A percentile compares a stretch with the other conserved stretches of the same genome.
Conservation (phyloP, 1,139 yeast species). For the Magnusiomyces tetraspermus region DNA sequence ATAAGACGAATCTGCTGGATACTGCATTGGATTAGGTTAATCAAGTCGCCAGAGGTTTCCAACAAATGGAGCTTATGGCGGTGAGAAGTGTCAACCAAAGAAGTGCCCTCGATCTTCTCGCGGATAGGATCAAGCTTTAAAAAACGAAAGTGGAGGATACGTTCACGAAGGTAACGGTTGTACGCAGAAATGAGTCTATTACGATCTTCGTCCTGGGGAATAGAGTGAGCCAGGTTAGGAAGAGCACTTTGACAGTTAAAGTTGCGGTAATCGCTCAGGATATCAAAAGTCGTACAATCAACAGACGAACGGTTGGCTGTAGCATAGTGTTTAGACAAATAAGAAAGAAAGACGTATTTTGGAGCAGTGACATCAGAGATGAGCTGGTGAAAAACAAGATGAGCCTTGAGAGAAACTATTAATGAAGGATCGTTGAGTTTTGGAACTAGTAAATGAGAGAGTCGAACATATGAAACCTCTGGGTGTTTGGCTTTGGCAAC, state of each 20-base stretch:
- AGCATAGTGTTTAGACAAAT: slow-evolving; percentile 9
- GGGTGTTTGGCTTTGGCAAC: slow-evolving; percentile 12
- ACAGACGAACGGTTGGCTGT: slow-evolving; percentile 16
- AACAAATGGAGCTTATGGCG: slow-evolving; percentile 11
- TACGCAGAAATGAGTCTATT: slow-evolving; percentile 19
- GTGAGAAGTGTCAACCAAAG: slow-evolving; percentile 17
- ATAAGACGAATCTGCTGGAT: slow-evolving; percentile 20
- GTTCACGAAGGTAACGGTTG: slow-evolving; percentile 21
- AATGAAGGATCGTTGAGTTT: slow-evolving; percentile 14
- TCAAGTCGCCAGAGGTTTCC: slow-evolving; percentile 15
- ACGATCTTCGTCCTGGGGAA: slow-evolving; percentile 13
- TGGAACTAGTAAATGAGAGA: slow-evolving; percentile 15
- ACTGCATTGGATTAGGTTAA: slow-evolving; percentile 21
- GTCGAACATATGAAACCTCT: slow-evolving; percentile 14
- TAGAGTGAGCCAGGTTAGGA: slow-evolving; percentile 16
- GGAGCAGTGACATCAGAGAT: slow-evolving; percentile 17
- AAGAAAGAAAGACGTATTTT: slow-evolving; percentile 12
- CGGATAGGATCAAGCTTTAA: slow-evolving; percentile 21
- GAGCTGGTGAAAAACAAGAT: slow-evolving; percentile 20
- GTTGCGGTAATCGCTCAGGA: slow-evolving; percentile 5
- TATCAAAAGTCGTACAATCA: slow-evolving; percentile 11
- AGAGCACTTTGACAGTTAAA: slow-evolving; percentile 7
- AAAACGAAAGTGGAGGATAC: slow-evolving; percentile 18
- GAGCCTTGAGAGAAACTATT: slow-evolving; percentile 20
- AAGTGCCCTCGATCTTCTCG: slow-evolving; percentile 18